Evolutionary conservation across 139 green algal species (phyloP).

Genomic region (Dunaliella primolecta): DNA sequence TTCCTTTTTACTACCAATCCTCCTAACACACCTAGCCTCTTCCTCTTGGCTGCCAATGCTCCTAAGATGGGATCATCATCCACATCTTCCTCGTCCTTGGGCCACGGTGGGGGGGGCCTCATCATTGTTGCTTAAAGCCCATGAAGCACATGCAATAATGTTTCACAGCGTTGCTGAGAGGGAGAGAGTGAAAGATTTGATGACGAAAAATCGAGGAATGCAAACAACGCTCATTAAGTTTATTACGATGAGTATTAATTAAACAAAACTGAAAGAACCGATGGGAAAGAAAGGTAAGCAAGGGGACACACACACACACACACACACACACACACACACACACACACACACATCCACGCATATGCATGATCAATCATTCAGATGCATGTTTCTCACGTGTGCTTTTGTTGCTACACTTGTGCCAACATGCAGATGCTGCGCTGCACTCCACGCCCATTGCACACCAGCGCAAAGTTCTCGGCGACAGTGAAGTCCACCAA

Average conservation of each 20-base stretch:
- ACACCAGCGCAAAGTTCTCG: background rate
- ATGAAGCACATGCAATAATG: no score
- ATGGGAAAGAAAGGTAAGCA: background rate
- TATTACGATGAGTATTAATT: background rate
- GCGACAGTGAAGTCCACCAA: background rate
- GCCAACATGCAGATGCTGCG: background rate
- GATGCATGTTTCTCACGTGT: no score
- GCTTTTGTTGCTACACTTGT: no score
- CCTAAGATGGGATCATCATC: constrained; percentile 1
- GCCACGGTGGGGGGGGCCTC: background rate
- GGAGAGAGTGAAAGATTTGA: no score
- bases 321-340: background rate
- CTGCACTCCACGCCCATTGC: background rate
- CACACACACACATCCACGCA: background rate
- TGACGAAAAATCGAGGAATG: no score
- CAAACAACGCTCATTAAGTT: no score
- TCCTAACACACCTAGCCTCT: constrained; percentile 16
- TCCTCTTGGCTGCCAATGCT: constrained; percentile 16
- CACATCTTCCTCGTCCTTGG: background rate
- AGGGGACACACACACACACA: background rate
- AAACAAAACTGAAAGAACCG: background rate
- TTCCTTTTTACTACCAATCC: no score
- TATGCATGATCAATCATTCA: no score
- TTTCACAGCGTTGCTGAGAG: no score
- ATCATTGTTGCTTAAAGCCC: background rate